Base-by-base conservation (phyloP, 768 basidiomycete genomes). In the Pleurotus tuber-regium region DNA sequence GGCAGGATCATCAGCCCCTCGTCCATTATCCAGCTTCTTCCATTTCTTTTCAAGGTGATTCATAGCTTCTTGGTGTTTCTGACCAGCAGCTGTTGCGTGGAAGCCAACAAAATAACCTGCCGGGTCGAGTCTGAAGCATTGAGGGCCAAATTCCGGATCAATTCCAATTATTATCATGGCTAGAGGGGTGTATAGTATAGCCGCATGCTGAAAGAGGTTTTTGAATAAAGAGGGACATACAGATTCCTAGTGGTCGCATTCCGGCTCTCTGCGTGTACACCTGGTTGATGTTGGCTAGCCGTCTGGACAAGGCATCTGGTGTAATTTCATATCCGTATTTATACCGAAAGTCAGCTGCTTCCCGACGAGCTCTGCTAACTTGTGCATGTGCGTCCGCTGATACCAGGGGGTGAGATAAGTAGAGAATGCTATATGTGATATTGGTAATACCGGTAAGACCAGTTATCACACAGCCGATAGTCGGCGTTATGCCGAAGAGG, bases 261-360 rank as follows among this genome's bases (percentile, higher is more conserved):
- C 83, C 97, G 1, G 96, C 96, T 52, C 91, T 80, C 70, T 99
- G 97, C 2, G 97, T 99, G 70, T 98, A 98, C 1, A 98, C 96
- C 70, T 98, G 97, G 65, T 98, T 98, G 68, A 98, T 93, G 68
- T 98, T 97, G 26, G 96, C 97, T 63, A 99, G 74, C 41, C 96
- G 81, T 57, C 94, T 85, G 18, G 97, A 91, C 38, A 99, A 79
- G n/a, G 90, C 87, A 65, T 97, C 95, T 3, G 96, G 93, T 2
- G 95, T 96, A 61, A 99, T 97, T 72, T 99, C 97, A 64, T 98
- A 95, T 24, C 97, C 97, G 63, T 87, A 96, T 69, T 97, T 98
- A 76, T 96, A 91, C 58, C 94, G 79, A 76, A 93, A 98, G 6
- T 91, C 83, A 11, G 89, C 91, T 14, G 96, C 96, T 69, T 99